Percentiles rank a stretch among this genome's conserved stretches.
These are phyloP conservation scores for Eutrema heterophyllum DNA, from an alignment of 345 rosid species.

Conservation along the genomic window DNA sequence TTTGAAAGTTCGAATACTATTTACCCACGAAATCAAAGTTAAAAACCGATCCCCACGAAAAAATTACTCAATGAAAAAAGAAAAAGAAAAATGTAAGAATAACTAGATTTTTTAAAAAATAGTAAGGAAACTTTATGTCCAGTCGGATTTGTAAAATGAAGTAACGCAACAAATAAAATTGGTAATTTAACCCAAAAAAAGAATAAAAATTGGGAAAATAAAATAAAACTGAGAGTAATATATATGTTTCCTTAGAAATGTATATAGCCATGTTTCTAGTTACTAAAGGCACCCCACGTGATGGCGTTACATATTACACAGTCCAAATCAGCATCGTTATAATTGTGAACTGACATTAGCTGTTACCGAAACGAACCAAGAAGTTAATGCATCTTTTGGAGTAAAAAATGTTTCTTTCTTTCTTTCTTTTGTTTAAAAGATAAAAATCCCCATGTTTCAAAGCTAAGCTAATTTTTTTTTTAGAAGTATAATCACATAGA, in stretches of 20 bases:
- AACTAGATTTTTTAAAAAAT: no score
- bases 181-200: background rate
- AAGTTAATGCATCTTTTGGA: background rate
- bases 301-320: slow-evolving; percentile 19
- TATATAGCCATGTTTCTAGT: background rate
- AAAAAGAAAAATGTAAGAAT: background rate
- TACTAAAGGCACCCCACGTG: slow-evolving; percentile 18
- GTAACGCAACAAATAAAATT: background rate
- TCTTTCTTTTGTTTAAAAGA: background rate
- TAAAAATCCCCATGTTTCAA: background rate
- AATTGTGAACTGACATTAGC: slow-evolving; percentile 13
- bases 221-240: background rate
- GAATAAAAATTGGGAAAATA: background rate
- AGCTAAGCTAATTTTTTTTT: background rate
- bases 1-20: no score
- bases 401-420: background rate
- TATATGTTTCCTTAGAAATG: background rate
- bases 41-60: no score
- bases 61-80: background rate
- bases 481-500: background rate
- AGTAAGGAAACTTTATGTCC: no score
- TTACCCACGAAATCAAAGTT: no score
- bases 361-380: slow-evolving; percentile 19
- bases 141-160: no score
- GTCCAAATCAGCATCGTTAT: slow-evolving; percentile 27